Base-by-base conservation (phyloP, 495 filamentous ascomycete species). In the Clohesyomyces aquaticus region DNA sequence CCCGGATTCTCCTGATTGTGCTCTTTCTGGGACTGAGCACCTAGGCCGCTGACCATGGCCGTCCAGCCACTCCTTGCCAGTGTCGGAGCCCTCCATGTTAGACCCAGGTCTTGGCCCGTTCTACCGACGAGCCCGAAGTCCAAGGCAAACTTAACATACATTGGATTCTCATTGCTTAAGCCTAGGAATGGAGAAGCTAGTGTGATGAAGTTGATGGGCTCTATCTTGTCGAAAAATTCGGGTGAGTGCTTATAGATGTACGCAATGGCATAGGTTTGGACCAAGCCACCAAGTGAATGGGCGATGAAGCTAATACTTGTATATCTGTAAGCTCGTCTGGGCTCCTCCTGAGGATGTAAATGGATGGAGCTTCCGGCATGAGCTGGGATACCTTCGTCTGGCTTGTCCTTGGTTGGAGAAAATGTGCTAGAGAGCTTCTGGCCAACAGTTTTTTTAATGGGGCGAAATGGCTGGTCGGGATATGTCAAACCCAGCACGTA, bases 201-300 rank as follows among this genome's bases (percentile, higher is more conserved):
- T n/a, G 90, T 80, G 59, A 98, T 88, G 69, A 98, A 98, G 70
- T 96, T 98, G 72, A 97, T 81, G 0, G 95, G 94, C 66, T 84
- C 85, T 65, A 96, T 95, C 1, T 85, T 77, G 26, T 91, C 84
- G 68, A 98, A 98, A 72, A 98, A 98, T 22, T 85, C 78, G 0
- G 94, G 95, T 1, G 90, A 93, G 70, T 98, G 91, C 70, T 98
- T 98, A 62, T 96, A 88, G 27, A 98, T 97, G 75, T 98, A 98
- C 35, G 93, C 94, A 50, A 98, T 89, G 1, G 94, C 94, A 75
- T 98, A 98, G 1, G 87, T 96, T 75, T 98, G 94, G 35, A 96
- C 80, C 38, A 97, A 77, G 0, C 94, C 94, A 29, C 94, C 94
- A 1, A 98, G 83, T 4, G 93, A 97, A 73, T 98, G 94, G 1